Percentiles rank a stretch among this genome's conserved stretches.
Conservation (phyloP, 2,329 filamentous ascomycete species). For the Calycina marina region DNA sequence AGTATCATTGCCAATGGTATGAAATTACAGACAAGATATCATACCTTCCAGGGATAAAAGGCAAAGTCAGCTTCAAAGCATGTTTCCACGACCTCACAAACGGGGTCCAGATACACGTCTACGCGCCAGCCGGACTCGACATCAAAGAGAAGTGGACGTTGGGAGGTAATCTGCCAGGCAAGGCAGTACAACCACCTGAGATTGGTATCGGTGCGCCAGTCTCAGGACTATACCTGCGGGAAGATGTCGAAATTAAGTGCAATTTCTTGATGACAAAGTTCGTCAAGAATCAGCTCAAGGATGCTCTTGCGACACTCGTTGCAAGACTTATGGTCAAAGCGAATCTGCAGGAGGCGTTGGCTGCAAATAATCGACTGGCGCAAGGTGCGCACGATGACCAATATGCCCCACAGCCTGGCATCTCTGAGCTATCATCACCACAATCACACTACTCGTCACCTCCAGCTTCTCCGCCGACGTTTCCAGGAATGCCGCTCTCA, state of each 20-base stretch:
- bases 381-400: neutral
- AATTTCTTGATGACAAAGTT: constrained; percentile 63
- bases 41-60: constrained; percentile 51
- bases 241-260: constrained; percentile 74
- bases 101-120: constrained; percentile 70
- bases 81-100: constrained; percentile 62
- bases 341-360: constrained; percentile 19
- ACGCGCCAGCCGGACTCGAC: constrained; percentile 68
- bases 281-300: constrained; percentile 70
- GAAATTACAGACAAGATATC: constrained; percentile 61
- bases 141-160: constrained; percentile 68
- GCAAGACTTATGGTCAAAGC: constrained; percentile 41
- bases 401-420: neutral
- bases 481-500: neutral
- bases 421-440: neutral
- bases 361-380: constrained; percentile 8
- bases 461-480: neutral
- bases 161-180: constrained; percentile 55
- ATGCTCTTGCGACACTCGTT: constrained; percentile 57
- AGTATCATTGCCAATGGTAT: constrained; percentile 64
- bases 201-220: constrained; percentile 49
- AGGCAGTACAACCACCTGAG: constrained; percentile 50
- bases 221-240: constrained; percentile 61
- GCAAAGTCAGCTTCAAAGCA: constrained; percentile 63
- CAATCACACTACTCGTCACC: neutral